Percentiles rank a stretch among this genome's conserved stretches.
phyloP scores from a whole-genome alignment of 108 stramenopile genomes.

The Aurantiochytrium sp. region DNA sequence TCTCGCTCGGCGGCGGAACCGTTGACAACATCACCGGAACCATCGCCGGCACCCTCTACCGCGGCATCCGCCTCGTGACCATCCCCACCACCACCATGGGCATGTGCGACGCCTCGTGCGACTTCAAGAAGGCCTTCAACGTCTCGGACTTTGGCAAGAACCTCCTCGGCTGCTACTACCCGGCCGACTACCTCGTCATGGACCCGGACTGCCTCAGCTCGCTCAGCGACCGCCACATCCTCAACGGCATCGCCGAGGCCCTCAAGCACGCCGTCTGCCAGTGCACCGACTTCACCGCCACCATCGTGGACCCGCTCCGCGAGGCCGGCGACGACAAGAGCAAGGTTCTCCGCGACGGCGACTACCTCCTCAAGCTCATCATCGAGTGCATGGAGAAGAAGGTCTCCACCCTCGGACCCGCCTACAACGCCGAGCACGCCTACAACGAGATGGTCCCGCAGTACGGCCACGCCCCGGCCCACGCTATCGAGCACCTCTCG shows the following conservation, averaged over 20 bases:
- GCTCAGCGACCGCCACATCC: constrained; percentile 38
- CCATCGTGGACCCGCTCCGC: constrained; percentile 37
- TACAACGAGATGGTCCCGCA: constrained; percentile 48
- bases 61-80: constrained; percentile 41
- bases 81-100: constrained; percentile 42
- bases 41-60: constrained; percentile 39
- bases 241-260: constrained; percentile 50
- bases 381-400: constrained; percentile 43
- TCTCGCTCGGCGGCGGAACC: constrained; percentile 46
- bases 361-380: constrained; percentile 41
- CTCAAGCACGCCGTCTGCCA: constrained; percentile 48
- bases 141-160: constrained; percentile 41
- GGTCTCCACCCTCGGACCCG: constrained; percentile 41
- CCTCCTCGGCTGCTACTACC: constrained; percentile 45
- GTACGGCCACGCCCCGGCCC: constrained; percentile 47
- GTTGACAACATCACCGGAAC: constrained; percentile 41
- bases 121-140: constrained; percentile 50
- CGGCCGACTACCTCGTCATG: constrained; percentile 41
- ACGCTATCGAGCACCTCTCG: constrained; percentile 49
- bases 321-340: background rate
- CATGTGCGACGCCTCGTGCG: constrained; percentile 43
- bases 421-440: constrained; percentile 41
- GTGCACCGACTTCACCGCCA: constrained; percentile 24
- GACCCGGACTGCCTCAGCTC: constrained; percentile 44
- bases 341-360: constrained; percentile 26